Percentiles rank a stretch among this genome's conserved stretches.
phyloP scores from a whole-genome alignment of 176 grass and related monocot genomes.

The Bromus sterilis region DNA sequence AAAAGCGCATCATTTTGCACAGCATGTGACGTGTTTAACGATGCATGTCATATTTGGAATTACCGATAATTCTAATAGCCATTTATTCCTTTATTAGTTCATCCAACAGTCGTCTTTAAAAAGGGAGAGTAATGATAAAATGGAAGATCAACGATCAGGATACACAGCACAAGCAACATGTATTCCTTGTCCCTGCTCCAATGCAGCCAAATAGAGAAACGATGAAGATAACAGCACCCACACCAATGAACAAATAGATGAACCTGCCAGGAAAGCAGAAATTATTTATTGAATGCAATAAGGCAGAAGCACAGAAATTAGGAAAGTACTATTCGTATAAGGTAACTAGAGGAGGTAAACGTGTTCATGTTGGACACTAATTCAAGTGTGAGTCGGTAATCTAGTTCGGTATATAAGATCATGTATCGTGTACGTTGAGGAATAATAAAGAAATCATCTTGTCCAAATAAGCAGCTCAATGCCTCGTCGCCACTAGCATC shows the following conservation, averaged over 20 bases:
- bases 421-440: too few species aligned
- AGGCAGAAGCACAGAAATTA: too few species aligned
- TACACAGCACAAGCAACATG: conserved; percentile 84
- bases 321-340: too few species aligned
- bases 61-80: background rate
- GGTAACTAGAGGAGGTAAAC: too few species aligned
- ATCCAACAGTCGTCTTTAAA: background rate
- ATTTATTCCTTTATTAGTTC: background rate
- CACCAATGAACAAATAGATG: conserved; percentile 71
- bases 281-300: too few species aligned
- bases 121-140: conserved; percentile 2
- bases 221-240: conserved; percentile 51
- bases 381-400: too few species aligned
- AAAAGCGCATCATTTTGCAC: background rate
- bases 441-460: too few species aligned
- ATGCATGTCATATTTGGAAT: background rate
- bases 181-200: conserved; percentile 56
- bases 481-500: too few species aligned
- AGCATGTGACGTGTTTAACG: background rate
- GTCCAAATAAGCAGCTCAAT: too few species aligned
- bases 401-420: too few species aligned
- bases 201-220: conserved; percentile 75
- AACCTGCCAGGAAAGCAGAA: conserved; percentile 45
- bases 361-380: too few species aligned
- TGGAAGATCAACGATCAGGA: conserved; percentile 32